These are phyloP conservation scores for Cryptosporidium canis DNA, from an alignment of 169 alveolate species.

Conservation along the genomic window DNA sequence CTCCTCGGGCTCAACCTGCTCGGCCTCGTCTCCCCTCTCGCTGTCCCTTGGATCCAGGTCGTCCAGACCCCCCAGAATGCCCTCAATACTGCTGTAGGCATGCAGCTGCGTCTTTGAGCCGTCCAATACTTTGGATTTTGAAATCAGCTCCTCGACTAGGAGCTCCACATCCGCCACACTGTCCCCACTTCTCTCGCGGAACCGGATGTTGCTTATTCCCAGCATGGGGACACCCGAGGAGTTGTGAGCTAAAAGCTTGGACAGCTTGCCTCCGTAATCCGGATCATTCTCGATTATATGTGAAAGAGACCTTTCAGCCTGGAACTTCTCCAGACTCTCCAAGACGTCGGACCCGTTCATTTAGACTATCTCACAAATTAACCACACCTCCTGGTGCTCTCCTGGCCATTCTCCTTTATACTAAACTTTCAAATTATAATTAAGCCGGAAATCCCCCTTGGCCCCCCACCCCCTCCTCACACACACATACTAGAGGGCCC, in stretches of 20 bases:
- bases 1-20: background rate
- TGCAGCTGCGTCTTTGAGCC: background rate
- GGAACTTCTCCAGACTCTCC: background rate
- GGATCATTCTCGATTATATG: conserved; percentile 39
- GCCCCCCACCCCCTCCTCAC: too few relatives aligned
- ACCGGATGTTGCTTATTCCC: conserved; percentile 23
- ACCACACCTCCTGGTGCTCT: background rate
- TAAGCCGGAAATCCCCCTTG: too few relatives aligned
- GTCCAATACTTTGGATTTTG: conserved; percentile 4
- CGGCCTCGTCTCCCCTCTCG: background rate
- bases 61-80: background rate
- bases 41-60: background rate
- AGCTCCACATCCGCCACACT: background rate
- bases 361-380: background rate
- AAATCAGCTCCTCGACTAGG: background rate
- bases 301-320: conserved; percentile 1
- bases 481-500: too few relatives aligned
- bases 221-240: conserved; percentile 27
- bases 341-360: background rate
- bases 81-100: background rate
- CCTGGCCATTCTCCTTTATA: background rate
- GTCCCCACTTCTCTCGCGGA: background rate
- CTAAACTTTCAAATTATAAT: too few relatives aligned
- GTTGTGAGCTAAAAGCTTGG: conserved; percentile 19
- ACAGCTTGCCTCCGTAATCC: conserved; percentile 48